Evolutionary conservation across 2,329 filamentous ascomycete species (phyloP).

Genomic region (Sclerotiophoma versabilis): DNA sequence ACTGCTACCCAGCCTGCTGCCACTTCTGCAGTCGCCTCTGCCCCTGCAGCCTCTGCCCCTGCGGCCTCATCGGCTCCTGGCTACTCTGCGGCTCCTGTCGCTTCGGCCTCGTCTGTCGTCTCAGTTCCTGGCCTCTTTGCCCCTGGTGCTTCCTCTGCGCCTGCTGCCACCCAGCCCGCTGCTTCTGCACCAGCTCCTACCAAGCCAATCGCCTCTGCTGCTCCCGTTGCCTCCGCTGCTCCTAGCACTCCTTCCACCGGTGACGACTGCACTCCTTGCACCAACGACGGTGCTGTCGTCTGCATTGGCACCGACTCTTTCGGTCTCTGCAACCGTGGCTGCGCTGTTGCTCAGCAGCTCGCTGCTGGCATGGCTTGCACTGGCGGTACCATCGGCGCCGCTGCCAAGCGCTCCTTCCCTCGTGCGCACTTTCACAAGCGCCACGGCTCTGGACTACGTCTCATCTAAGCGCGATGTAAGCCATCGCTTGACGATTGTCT

Average conservation of each 20-base stretch:
- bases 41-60: slow-evolving; percentile 7
- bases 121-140: slow-evolving; percentile 20
- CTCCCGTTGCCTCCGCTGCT: slow-evolving; percentile 13
- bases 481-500: slow-evolving; percentile 6
- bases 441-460: slow-evolving; percentile 31
- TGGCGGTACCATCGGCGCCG: slow-evolving; percentile 36
- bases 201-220: slow-evolving; percentile 20
- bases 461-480: slow-evolving; percentile 23
- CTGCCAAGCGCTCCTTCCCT: slow-evolving; percentile 33
- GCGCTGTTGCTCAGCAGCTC: slow-evolving; percentile 50
- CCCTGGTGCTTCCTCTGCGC: slow-evolving; percentile 42
- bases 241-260: slow-evolving; percentile 14
- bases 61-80: slow-evolving; percentile 5
- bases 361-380: slow-evolving; percentile 53
- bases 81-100: slow-evolving; percentile 11
- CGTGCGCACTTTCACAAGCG: slow-evolving; percentile 41
- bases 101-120: slow-evolving; percentile 11
- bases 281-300: slow-evolving; percentile 51
- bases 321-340: slow-evolving; percentile 55
- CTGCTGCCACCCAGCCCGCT: slow-evolving; percentile 6
- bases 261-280: slow-evolving; percentile 46
- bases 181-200: slow-evolving; percentile 4
- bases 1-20: slow-evolving; percentile 8
- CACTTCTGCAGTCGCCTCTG: not conserved
- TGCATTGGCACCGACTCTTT: slow-evolving; percentile 54